A percentile compares a stretch with the other conserved stretches of the same genome.
Conservation (phyloP, 768 basidiomycete genomes). For the Lactarius indigo region DNA sequence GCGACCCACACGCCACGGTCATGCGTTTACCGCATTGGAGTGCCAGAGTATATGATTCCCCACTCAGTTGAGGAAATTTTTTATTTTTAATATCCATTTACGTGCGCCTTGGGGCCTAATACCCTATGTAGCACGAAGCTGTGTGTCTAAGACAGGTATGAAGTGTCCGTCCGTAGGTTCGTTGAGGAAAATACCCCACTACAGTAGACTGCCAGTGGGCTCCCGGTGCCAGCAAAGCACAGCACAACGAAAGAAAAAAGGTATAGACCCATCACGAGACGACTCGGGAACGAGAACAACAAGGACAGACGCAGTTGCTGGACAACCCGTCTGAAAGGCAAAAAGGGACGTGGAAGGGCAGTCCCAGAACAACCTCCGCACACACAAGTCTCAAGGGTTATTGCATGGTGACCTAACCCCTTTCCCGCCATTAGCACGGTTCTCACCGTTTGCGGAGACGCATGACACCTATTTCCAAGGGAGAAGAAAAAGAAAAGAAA, state of each 20-base stretch:
- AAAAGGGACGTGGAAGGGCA: background rate
- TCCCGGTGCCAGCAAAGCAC: background rate
- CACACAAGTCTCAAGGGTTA: too few species aligned
- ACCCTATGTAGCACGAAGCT: too few species aligned
- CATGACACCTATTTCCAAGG: background rate
- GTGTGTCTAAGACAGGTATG: too few species aligned
- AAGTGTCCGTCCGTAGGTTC: too few species aligned
- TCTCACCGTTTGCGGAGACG: background rate
- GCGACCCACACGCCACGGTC: background rate
- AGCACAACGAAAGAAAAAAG: background rate
- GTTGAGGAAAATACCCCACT: background rate
- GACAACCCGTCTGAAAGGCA: background rate
- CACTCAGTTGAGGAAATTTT: too few species aligned
- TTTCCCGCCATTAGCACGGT: background rate
- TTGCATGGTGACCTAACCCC: background rate
- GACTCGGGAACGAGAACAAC: background rate
- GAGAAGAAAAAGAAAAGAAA: background rate
- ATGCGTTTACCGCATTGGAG: background rate
- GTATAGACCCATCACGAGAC: background rate
- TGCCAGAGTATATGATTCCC: too few species aligned
- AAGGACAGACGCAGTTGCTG: background rate
- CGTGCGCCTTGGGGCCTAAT: too few species aligned
- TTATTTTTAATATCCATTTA: too few species aligned
- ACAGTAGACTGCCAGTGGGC: background rate
- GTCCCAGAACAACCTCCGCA: background rate